Conservation (phyloP, 192 early-diverging fungal species). For the Coemansia sp. region DNA sequence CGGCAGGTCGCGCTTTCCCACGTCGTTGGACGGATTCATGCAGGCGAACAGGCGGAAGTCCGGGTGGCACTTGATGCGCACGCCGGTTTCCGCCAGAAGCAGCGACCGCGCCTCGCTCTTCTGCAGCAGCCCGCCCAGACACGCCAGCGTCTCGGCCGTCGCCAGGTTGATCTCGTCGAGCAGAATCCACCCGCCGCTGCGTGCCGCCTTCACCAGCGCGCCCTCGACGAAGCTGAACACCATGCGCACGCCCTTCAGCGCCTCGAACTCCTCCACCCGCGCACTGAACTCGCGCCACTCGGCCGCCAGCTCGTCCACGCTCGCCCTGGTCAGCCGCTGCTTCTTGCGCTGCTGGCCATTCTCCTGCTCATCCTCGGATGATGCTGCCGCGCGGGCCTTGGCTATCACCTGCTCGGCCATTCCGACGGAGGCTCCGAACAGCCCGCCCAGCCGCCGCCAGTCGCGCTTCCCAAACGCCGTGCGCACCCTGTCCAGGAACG, state of each 20-base stretch:
- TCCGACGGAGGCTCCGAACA: constrained; percentile 67
- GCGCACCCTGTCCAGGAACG: constrained; percentile 81
- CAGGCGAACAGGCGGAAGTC: constrained; percentile 96
- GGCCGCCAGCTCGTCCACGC: constrained; percentile 42
- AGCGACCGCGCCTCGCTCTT: constrained; percentile 68
- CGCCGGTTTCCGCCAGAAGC: constrained; percentile 89
- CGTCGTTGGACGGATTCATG: constrained; percentile 99
- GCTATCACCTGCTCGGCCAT: constrained; percentile 31
- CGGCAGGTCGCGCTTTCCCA: constrained; percentile 94
- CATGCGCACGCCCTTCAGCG: constrained; percentile 59
- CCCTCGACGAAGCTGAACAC: constrained; percentile 97
- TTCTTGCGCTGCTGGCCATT: constrained; percentile 9
- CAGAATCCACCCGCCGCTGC: constrained; percentile 92
- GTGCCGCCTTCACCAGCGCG: constrained; percentile 84
- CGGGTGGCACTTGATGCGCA: constrained; percentile 84
- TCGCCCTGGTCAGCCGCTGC: constrained; percentile 37
- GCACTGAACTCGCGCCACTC: constrained; percentile 78
- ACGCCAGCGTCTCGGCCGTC: constrained; percentile 92
- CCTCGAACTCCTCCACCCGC: constrained; percentile 67
- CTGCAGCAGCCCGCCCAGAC: constrained; percentile 86
- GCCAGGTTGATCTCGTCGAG: constrained; percentile 99
- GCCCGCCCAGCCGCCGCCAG: constrained; percentile 77
- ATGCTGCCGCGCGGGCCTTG: constrained; percentile 6
- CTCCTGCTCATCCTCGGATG: constrained; percentile 36
- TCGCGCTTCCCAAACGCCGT: constrained; percentile 72